phyloP scores from a whole-genome alignment of 306 rosid species.

The Trifolium subterraneum region DNA sequence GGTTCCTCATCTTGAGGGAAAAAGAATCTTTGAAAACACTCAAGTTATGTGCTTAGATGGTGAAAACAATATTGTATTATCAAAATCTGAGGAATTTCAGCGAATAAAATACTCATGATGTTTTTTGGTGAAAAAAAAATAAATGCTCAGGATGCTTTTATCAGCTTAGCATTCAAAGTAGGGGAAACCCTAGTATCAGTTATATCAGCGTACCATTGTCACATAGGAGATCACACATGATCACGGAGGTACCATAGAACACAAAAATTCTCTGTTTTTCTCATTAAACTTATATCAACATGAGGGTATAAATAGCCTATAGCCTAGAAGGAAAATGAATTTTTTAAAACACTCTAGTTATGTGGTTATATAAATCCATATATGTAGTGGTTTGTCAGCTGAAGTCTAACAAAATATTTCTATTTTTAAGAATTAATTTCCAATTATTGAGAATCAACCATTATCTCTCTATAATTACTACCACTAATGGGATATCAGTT shows the following conservation, averaged over 20 bases:
- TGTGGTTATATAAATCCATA: conserved; percentile 18
- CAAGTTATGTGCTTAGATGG: not conserved
- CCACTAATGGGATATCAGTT: conserved; percentile 32
- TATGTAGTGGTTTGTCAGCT: not conserved
- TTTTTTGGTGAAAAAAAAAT: no score
- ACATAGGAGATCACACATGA: not conserved
- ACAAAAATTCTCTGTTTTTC: not conserved
- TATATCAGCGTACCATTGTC: not conserved
- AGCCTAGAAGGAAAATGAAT: conserved; percentile 19
- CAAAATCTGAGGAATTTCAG: not conserved
- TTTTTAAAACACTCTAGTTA: not conserved
- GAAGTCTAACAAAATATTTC: not conserved
- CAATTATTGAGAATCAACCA: not conserved
- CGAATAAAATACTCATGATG: not conserved
- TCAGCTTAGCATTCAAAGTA: not conserved
- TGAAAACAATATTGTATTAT: not conserved
- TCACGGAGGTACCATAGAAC: not conserved
- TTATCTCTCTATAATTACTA: conserved; percentile 23
- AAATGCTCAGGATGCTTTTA: no score
- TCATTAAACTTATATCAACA: not conserved
- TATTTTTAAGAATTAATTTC: not conserved
- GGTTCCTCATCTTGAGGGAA: conserved; percentile 12
- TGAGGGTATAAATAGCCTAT: not conserved
- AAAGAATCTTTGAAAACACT: not conserved
- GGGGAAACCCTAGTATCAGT: not conserved